Evolutionary conservation across 805 yeast species (phyloP).

Genomic region (Metschnikowia orientalis): DNA sequence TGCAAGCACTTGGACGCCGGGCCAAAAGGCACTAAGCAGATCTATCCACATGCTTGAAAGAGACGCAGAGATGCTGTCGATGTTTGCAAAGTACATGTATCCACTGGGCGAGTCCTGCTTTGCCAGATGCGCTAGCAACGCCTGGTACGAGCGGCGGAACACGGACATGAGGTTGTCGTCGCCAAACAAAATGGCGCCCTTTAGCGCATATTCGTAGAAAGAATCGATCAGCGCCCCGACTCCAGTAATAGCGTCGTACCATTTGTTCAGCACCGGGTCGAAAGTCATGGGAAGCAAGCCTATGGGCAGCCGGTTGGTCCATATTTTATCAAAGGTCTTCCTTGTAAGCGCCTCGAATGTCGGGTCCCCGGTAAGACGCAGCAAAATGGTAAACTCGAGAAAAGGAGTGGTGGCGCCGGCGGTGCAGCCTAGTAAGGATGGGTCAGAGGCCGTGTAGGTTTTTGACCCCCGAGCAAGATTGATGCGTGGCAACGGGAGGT

Average conservation of each 20-base stretch:
- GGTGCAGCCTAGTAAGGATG: constrained; percentile 53
- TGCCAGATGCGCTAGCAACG: constrained; percentile 46
- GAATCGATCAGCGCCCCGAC: constrained; percentile 92
- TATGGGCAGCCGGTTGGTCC: constrained; percentile 60
- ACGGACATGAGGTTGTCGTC: constrained; percentile 62
- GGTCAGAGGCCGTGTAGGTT: constrained; percentile 32
- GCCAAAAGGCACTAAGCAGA: constrained; percentile 80
- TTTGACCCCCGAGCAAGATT: constrained; percentile 52
- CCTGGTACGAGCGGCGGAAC: constrained; percentile 47
- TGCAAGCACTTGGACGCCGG: constrained; percentile 74
- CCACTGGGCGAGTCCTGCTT: constrained; percentile 12
- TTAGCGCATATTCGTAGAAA: constrained; percentile 82
- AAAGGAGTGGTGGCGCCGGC: constrained; percentile 86
- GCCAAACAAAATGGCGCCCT: constrained; percentile 63
- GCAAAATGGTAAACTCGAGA: constrained; percentile 72
- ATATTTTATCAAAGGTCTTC: constrained; percentile 60
- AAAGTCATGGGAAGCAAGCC: constrained; percentile 77
- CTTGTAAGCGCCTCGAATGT: constrained; percentile 61
- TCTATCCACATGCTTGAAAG: constrained; percentile 70
- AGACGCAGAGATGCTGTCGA: constrained; percentile 51
- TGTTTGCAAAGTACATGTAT: constrained; percentile 49
- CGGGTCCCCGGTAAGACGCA: constrained; percentile 69
- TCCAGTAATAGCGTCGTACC: constrained; percentile 64
- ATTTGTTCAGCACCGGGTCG: constrained; percentile 51
- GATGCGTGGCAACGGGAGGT: constrained; percentile 76